A percentile compares a stretch with the other conserved stretches of the same genome.
Conservation (phyloP, 2,329 filamentous ascomycete species). For the Trichoderma sp. region DNA sequence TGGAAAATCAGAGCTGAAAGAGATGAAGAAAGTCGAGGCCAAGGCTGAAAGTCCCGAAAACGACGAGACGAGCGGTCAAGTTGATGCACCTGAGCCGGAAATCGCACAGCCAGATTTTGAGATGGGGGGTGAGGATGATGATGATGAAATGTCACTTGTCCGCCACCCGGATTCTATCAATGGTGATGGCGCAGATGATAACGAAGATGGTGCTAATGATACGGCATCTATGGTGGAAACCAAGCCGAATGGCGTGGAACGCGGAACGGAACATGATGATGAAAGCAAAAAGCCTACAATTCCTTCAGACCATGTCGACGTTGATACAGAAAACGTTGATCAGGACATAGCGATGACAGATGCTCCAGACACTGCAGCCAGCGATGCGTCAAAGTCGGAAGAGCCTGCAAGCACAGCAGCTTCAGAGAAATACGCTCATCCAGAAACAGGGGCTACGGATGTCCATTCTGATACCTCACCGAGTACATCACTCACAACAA, state of each 20-base stretch:
- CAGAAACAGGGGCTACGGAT: conserved; percentile 47
- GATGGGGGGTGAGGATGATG: conserved; percentile 37
- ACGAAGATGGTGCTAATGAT: not conserved
- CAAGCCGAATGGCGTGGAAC: not conserved
- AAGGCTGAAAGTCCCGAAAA: conserved; percentile 21
- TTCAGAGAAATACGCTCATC: conserved; percentile 36
- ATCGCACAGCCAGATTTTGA: not conserved
- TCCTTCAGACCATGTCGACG: not conserved
- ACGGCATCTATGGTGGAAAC: not conserved
- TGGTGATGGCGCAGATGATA: conserved; percentile 16
- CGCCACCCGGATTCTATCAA: conserved; percentile 33
- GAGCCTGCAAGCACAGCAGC: not conserved
- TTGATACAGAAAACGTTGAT: not conserved
- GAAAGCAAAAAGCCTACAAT: not conserved
- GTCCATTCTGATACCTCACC: conserved; percentile 44
- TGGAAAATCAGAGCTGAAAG: conserved; percentile 57
- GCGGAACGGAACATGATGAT: not conserved
- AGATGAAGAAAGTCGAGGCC: conserved; percentile 47
- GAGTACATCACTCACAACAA: conserved; percentile 14
- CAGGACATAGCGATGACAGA: conserved; percentile 4
- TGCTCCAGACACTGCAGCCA: not conserved
- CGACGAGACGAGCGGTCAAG: conserved; percentile 31
- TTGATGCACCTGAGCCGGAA: conserved; percentile 27
- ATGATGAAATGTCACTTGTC: conserved; percentile 39
- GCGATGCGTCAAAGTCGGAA: not conserved